Evolutionary conservation across 2,329 filamentous ascomycete species (phyloP).

Genomic region (Penicillium sp.): DNA sequence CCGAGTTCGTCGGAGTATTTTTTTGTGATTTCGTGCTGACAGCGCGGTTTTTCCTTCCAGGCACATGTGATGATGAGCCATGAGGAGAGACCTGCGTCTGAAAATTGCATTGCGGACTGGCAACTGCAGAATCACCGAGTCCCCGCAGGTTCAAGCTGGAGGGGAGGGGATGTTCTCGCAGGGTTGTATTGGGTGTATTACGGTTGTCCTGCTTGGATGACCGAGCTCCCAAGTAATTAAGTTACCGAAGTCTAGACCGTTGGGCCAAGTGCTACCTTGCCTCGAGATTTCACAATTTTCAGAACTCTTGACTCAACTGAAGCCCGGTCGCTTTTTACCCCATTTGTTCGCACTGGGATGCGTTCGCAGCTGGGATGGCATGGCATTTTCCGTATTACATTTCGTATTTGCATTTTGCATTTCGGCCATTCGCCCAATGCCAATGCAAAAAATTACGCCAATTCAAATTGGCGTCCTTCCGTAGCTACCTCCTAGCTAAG

Average conservation of each 20-base stretch:
- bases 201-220: neutral
- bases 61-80: constrained; percentile 20
- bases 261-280: neutral
- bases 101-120: constrained; percentile 19
- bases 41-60: neutral
- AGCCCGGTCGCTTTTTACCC: constrained; percentile 1
- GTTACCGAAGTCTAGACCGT: constrained; percentile 1
- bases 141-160: constrained; percentile 1
- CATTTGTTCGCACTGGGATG: constrained; percentile 4
- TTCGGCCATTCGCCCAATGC: neutral
- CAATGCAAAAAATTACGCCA: constrained; percentile 4
- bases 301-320: neutral
- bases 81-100: constrained; percentile 8
- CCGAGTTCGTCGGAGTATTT: constrained; percentile 13
- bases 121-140: constrained; percentile 23
- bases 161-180: constrained; percentile 4
- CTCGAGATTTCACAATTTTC: neutral
- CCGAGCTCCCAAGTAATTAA: neutral
- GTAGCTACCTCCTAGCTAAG: neutral
- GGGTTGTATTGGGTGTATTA: neutral
- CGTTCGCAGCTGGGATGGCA: neutral
- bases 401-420: neutral
- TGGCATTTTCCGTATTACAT: neutral
- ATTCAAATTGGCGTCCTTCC: neutral
- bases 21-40: neutral